Evolutionary conservation across 495 filamentous ascomycete species (phyloP).

Genomic region (Neurospora sp.): DNA sequence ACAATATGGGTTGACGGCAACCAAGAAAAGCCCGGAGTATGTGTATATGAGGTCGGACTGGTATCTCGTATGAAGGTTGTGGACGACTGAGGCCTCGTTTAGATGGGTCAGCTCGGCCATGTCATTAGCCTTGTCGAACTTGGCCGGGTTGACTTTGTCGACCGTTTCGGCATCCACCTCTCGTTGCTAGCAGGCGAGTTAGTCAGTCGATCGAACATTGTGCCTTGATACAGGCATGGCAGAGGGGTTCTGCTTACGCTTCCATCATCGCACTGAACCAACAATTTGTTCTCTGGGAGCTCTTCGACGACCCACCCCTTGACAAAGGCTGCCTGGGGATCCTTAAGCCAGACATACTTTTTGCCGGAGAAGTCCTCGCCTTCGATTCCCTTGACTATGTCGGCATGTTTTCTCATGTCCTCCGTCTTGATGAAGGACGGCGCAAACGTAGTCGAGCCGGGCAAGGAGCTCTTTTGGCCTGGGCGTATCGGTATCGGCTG

Average conservation of each 20-base stretch:
- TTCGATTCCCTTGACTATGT: slow-evolving; percentile 68
- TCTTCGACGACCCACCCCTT: slow-evolving; percentile 89
- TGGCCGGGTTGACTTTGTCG: slow-evolving; percentile 98
- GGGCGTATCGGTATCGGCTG: slow-evolving; percentile 20
- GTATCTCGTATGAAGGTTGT: slow-evolving; percentile 90
- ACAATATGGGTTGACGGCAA: slow-evolving; percentile 95
- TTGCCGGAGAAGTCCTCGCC: slow-evolving; percentile 98
- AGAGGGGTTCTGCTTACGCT: slow-evolving; percentile 47
- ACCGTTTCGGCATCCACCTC: slow-evolving; percentile 75
- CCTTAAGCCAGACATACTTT: slow-evolving; percentile 93
- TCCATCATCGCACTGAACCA: slow-evolving; percentile 92
- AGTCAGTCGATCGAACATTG: slow-evolving; percentile 5
- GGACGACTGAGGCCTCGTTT: slow-evolving; percentile 95
- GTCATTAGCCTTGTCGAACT: slow-evolving; percentile 98
- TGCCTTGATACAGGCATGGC: not conserved
- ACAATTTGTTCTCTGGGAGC: slow-evolving; percentile 49
- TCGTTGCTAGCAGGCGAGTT: slow-evolving; percentile 55
- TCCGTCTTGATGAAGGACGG: slow-evolving; percentile 90
- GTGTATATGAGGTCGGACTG: slow-evolving; percentile 97
- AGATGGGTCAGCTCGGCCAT: slow-evolving; percentile 98
- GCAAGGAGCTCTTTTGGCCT: slow-evolving; percentile 45
- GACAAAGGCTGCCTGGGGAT: slow-evolving; percentile 78
- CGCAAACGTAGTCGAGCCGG: slow-evolving; percentile 70
- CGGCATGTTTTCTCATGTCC: slow-evolving; percentile 53
- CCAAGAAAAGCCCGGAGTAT: slow-evolving; percentile 94